A percentile compares a stretch with the other conserved stretches of the same genome.
These are phyloP conservation scores for Jatropha podagrica DNA, from an alignment of 441 rosid genomes.

Conservation along the genomic window DNA sequence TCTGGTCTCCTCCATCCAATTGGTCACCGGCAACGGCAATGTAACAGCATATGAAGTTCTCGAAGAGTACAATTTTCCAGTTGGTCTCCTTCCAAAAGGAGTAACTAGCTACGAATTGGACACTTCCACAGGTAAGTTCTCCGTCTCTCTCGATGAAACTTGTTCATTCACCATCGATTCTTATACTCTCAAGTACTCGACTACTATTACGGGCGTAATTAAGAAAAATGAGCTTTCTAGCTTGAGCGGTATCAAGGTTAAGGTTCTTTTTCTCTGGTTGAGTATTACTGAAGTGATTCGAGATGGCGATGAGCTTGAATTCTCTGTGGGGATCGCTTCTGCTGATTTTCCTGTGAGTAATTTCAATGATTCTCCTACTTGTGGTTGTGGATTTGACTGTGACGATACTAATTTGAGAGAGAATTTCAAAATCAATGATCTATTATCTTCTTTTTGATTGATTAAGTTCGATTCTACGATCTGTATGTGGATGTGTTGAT, in stretches of 20 bases:
- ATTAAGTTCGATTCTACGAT: background rate
- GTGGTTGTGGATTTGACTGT: conserved; percentile 60
- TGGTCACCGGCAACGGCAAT: background rate
- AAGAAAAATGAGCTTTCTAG: conserved; percentile 40
- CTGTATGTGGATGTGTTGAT: background rate
- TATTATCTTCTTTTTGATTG: conserved; percentile 25
- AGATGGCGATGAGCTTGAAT: conserved; percentile 45
- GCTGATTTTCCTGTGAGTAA: conserved; percentile 40
- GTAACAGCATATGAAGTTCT: conserved; percentile 46
- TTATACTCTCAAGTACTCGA: conserved; percentile 48
- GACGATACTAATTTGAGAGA: conserved; percentile 2
- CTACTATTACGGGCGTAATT: conserved; percentile 47
- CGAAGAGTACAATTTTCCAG: conserved; percentile 44
- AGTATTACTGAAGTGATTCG: conserved; percentile 46
- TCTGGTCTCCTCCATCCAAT: conserved; percentile 14
- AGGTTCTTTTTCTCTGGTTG: conserved; percentile 53
- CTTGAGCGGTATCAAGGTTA: conserved; percentile 52
- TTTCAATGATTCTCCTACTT: conserved; percentile 47
- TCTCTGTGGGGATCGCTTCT: conserved; percentile 60
- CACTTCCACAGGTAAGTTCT: conserved; percentile 45
- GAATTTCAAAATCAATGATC: background rate
- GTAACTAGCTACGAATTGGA: conserved; percentile 42
- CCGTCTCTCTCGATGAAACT: conserved; percentile 29
- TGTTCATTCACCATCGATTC: conserved; percentile 48
- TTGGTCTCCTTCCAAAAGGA: conserved; percentile 50